Evolutionary conservation across 2,329 filamentous ascomycete genomes (phyloP), one percentile per base, ranked within the genome.

Genomic region (Cadophora sp.): DNA sequence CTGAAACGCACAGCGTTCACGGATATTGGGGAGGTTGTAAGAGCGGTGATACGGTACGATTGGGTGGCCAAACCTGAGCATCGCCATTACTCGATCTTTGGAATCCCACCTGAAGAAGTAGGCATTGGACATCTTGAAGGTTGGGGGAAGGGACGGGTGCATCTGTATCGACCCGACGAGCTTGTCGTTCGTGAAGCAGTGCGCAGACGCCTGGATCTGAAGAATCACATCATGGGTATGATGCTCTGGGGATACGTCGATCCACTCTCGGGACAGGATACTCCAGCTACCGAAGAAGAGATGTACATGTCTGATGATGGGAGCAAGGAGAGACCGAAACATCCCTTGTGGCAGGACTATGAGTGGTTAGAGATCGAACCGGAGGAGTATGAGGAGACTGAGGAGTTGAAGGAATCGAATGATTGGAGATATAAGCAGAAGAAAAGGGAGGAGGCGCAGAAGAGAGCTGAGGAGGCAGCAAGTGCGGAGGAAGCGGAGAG

Each of bases 171-270:
- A 0, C 85, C 86, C 0, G 89, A 91, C 70, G 83, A 89, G 77
- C 79, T 90, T 37, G 78, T 92, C 26, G 79, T 87, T 51, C 74
- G 81, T 14, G 91, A 93, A 74, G 80, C 84, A 0, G 77, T 84
- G 0, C 79, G 83, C 19, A 80, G 91, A 19, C 76, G 81, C 0
- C 75, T 92, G 40, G 71, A 82, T 26, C 76, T 92, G n/a, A 81
- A 89, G 65, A 69, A 80, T 14, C 82, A 86, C 73, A 81, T 89
- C 58, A 73, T 84, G 16, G 80, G 84, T 67, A 89, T 92, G 83
- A 81, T 89, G 72, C 69, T 86, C 19, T 92, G 86, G 82, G 91
- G 91, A 0, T 85, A 85, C 75, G 79, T 90, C 31, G 83, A 91
- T 77, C 83, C 81, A 62, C 60, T 76, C 4, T 86, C 82, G 1